These are phyloP conservation scores for Penicillium canariense DNA, from an alignment of 495 filamentous ascomycete genomes.

Conservation along the genomic window DNA sequence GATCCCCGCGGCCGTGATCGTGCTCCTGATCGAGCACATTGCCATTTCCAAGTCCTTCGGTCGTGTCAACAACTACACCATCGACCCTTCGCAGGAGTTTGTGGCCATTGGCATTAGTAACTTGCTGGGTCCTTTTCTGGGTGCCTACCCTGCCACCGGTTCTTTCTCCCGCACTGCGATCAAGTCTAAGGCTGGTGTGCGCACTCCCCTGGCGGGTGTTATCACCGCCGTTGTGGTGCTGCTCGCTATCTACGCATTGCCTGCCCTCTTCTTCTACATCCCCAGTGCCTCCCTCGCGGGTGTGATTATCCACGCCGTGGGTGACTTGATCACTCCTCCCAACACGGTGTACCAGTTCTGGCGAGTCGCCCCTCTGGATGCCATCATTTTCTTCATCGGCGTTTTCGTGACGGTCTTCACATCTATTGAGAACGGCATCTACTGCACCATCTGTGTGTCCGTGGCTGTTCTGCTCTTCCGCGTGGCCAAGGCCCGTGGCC, in stretches of 20 bases:
- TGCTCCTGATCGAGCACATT: slow-evolving; percentile 92
- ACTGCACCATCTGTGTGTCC: slow-evolving; percentile 75
- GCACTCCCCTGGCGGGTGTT: slow-evolving; percentile 87
- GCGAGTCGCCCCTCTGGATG: slow-evolving; percentile 86
- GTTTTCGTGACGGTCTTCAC: slow-evolving; percentile 88
- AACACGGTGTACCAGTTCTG: slow-evolving; percentile 97
- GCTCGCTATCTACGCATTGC: slow-evolving; percentile 90
- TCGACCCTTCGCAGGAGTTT: slow-evolving; percentile 95
- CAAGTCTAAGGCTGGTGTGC: slow-evolving; percentile 95
- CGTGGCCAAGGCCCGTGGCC: slow-evolving; percentile 77
- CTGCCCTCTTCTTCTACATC: slow-evolving; percentile 94
- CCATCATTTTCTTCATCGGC: slow-evolving; percentile 90
- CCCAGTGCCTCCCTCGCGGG: slow-evolving; percentile 80
- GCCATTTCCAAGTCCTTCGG: slow-evolving; percentile 99
- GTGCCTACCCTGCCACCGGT: slow-evolving; percentile 90
- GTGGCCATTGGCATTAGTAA: slow-evolving; percentile 94
- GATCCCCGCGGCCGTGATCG: slow-evolving; percentile 81
- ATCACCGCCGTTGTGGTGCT: slow-evolving; percentile 88
- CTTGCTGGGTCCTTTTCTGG: slow-evolving; percentile 88
- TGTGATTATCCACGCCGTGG: slow-evolving; percentile 97
- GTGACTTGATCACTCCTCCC: slow-evolving; percentile 90
- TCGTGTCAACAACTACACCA: slow-evolving; percentile 95
- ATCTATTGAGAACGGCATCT: slow-evolving; percentile 89
- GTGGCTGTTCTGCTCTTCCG: slow-evolving; percentile 81
- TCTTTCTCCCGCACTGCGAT: slow-evolving; percentile 98